Evolutionary conservation across 1,284 basidiomycete genomes (phyloP).

Genomic region (Tilletia caries): DNA sequence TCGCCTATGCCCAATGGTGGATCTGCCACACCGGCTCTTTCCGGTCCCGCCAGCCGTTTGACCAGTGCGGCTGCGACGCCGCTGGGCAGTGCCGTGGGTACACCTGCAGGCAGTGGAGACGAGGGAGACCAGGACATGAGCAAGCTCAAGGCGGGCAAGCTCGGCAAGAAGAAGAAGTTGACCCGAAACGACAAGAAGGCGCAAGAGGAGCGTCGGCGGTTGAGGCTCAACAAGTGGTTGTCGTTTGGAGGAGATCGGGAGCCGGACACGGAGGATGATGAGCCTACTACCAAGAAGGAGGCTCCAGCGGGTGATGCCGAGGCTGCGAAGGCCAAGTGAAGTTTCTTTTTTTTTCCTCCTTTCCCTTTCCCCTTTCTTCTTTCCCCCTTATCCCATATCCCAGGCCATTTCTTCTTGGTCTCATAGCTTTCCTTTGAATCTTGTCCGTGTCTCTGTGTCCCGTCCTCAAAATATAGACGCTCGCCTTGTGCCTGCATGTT

Average conservation of each 20-base stretch:
- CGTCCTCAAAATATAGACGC: too few species aligned
- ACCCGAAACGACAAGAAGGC: conserved; percentile 52
- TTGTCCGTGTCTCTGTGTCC: too few species aligned
- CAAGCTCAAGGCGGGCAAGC: conserved; percentile 52
- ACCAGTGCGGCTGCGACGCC: conserved; percentile 48
- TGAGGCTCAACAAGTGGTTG: conserved; percentile 48
- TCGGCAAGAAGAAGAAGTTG: conserved; percentile 51
- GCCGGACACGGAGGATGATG: conserved; percentile 51
- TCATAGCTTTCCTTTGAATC: too few species aligned
- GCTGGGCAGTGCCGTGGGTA: conserved; percentile 52
- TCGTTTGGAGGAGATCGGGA: conserved; percentile 49
- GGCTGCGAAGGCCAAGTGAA: neutral
- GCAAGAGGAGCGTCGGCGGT: conserved; percentile 48
- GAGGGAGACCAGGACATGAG: conserved; percentile 52
- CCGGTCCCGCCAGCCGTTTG: conserved; percentile 54
- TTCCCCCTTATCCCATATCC: too few species aligned
- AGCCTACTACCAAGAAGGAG: conserved; percentile 47
- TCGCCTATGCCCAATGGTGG: conserved; percentile 49
- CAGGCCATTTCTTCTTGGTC: too few species aligned
- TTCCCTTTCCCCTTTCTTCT: neutral
- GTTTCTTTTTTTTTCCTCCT: neutral
- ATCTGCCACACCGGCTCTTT: conserved; percentile 42
- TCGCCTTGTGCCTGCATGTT: too few species aligned
- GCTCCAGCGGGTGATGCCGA: neutral
- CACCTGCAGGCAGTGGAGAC: conserved; percentile 56